Conservation (phyloP, 148 eudicot species). For the Rhododendron mucronatum region DNA sequence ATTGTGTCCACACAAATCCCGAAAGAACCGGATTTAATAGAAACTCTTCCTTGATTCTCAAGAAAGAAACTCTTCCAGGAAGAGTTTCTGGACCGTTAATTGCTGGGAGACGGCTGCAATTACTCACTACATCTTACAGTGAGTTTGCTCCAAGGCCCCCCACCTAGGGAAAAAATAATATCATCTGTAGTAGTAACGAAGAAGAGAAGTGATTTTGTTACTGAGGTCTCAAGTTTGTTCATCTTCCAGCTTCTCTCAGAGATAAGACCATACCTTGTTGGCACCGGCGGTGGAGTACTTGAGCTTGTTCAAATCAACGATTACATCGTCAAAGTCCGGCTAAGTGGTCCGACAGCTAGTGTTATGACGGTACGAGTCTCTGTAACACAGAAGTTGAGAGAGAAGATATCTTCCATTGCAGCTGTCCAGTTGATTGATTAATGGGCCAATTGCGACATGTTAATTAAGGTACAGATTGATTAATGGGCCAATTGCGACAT, state of each 20-base stretch:
- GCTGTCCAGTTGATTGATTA: conserved; percentile 81
- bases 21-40: no score
- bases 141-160: no score
- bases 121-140: no score
- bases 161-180: neutral
- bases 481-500: no score
- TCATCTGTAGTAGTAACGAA: neutral
- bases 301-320: conserved; percentile 66
- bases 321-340: conserved; percentile 59
- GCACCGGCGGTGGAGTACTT: conserved; percentile 85
- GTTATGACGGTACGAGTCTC: conserved; percentile 97
- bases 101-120: no score
- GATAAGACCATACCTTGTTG: conserved; percentile 82
- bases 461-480: conserved; percentile 8
- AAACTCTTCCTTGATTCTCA: no score
- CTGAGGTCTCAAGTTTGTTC: neutral
- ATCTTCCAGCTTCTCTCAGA: conserved; percentile 64
- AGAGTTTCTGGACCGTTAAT: no score
- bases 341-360: conserved; percentile 84
- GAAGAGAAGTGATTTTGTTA: neutral
- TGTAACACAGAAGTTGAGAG: conserved; percentile 81
- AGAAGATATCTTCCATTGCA: conserved; percentile 74
- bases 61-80: no score
- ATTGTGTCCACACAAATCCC: neutral
- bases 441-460: neutral